phyloP scores from a whole-genome alignment of 352 stramenopile genomes.

The Globisporangium orthogonon region DNA sequence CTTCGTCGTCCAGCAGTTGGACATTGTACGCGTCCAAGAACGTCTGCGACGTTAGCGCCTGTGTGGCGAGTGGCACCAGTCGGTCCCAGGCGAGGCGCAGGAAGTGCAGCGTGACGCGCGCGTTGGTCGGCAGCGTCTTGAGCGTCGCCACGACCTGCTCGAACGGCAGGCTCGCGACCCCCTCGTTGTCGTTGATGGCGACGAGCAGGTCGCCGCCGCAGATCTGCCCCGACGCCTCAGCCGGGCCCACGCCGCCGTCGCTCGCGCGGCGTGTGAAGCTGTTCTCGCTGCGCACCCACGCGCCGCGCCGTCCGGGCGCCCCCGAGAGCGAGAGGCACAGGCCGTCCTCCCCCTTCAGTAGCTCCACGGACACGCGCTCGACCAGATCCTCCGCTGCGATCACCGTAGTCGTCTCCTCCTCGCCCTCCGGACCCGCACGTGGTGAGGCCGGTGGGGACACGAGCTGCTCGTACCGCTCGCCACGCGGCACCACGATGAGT shows the following conservation, averaged over 20 bases:
- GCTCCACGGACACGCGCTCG: slow-evolving; percentile 32
- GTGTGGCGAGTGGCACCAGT: slow-evolving; percentile 42
- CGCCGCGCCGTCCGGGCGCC: slow-evolving; percentile 55
- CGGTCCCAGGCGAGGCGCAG: slow-evolving; percentile 50
- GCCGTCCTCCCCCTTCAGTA: slow-evolving; percentile 60
- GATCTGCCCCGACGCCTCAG: slow-evolving; percentile 50
- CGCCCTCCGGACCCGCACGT: slow-evolving; percentile 4
- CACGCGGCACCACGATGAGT: slow-evolving; percentile 54
- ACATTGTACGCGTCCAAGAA: slow-evolving; percentile 52
- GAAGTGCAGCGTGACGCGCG: slow-evolving; percentile 44
- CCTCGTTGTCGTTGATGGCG: slow-evolving; percentile 44
- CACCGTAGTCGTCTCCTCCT: background rate
- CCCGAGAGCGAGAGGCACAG: slow-evolving; percentile 78
- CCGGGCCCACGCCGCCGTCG: slow-evolving; percentile 49
- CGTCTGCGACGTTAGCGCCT: slow-evolving; percentile 34
- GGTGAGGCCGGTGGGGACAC: slow-evolving; percentile 18
- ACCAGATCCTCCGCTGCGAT: slow-evolving; percentile 21
- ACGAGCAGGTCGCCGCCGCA: slow-evolving; percentile 65
- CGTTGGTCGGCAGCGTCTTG: slow-evolving; percentile 44
- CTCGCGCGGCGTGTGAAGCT: slow-evolving; percentile 48
- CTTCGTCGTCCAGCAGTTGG: slow-evolving; percentile 44
- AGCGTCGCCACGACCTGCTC: slow-evolving; percentile 59
- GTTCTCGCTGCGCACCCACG: slow-evolving; percentile 76
- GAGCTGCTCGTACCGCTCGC: slow-evolving; percentile 31
- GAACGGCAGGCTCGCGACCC: slow-evolving; percentile 58